These are phyloP conservation scores for Scutellaria baicalensis DNA, from an alignment of 257 asterid genomes.

Conservation along the genomic window DNA sequence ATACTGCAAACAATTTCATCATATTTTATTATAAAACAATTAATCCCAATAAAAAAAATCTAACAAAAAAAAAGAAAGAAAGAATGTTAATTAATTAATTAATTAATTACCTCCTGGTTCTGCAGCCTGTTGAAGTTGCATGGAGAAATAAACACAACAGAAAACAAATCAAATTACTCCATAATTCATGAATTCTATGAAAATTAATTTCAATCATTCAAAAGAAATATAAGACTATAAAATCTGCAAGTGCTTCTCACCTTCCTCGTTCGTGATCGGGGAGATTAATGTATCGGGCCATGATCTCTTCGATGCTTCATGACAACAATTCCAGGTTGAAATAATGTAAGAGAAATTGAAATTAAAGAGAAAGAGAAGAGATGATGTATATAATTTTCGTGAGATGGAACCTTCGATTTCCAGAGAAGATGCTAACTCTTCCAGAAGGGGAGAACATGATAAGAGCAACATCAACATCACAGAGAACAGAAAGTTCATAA, in stretches of 20 bases:
- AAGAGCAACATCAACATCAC: constrained; percentile 94
- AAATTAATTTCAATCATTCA: too few species aligned
- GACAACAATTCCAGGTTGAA: neutral
- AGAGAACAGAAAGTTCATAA: constrained; percentile 92
- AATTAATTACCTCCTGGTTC: constrained; percentile 63
- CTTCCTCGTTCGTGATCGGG: constrained; percentile 90
- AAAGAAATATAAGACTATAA: neutral
- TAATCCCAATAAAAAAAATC: neutral
- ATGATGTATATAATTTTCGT: too few species aligned
- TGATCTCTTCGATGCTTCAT: constrained; percentile 66
- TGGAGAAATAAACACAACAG: neutral
- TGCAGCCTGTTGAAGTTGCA: constrained; percentile 60
- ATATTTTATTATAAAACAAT: too few species aligned
- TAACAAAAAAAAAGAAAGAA: neutral
- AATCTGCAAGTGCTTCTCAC: constrained; percentile 26
- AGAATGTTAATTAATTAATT: too few species aligned
- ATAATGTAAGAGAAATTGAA: neutral
- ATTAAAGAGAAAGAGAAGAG: too few species aligned
- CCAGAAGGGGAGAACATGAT: constrained; percentile 98
- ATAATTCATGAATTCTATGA: too few species aligned
- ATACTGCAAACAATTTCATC: constrained; percentile 32
- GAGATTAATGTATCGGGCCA: constrained; percentile 63
- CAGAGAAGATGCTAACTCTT: constrained; percentile 67
- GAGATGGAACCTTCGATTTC: constrained; percentile 51
- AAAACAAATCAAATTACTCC: neutral